phyloP scores from a whole-genome alignment of 2,329 filamentous ascomycete genomes.

The Botrytis hyacinthi region DNA sequence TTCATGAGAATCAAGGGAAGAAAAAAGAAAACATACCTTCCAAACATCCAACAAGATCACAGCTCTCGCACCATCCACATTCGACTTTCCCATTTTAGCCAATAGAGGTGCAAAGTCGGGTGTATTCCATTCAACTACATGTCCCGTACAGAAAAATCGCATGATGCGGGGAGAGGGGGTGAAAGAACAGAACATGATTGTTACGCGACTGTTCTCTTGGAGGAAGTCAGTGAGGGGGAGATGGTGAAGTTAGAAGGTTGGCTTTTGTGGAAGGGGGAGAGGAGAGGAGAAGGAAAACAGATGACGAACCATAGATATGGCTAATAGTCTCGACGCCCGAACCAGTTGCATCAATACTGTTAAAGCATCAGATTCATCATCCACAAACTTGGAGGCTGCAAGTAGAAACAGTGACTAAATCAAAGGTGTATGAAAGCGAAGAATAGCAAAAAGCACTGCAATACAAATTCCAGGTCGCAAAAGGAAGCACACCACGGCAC shows the following conservation, averaged over 20 bases:
- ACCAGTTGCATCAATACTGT: constrained; percentile 11
- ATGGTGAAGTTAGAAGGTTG: background rate
- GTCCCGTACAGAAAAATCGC: constrained; percentile 59
- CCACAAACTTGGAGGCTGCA: background rate
- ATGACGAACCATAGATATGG: constrained; percentile 20
- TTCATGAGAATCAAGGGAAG: background rate
- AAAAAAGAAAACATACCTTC: constrained; percentile 7
- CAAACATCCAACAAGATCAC: constrained; percentile 62
- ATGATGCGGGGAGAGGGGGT: constrained; percentile 58
- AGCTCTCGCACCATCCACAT: constrained; percentile 53
- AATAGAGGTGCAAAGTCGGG: constrained; percentile 47
- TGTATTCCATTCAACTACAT: constrained; percentile 59
- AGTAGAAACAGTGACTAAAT: background rate
- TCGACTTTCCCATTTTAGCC: constrained; percentile 45
- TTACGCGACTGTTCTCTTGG: constrained; percentile 75
- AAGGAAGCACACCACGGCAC: background rate
- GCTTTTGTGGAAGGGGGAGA: too few species aligned
- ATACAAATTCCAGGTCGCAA: background rate
- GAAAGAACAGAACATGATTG: constrained; percentile 72
- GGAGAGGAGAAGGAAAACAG: too few species aligned
- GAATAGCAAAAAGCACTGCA: background rate
- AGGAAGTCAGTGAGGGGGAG: background rate
- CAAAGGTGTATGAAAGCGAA: background rate
- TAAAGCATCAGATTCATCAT: background rate
- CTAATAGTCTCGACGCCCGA: constrained; percentile 19